A percentile compares a stretch with the other conserved stretches of the same genome.
Evolutionary conservation across 352 stramenopile genomes (phyloP).

Genomic region (Hyaloperonospora brassicae): DNA sequence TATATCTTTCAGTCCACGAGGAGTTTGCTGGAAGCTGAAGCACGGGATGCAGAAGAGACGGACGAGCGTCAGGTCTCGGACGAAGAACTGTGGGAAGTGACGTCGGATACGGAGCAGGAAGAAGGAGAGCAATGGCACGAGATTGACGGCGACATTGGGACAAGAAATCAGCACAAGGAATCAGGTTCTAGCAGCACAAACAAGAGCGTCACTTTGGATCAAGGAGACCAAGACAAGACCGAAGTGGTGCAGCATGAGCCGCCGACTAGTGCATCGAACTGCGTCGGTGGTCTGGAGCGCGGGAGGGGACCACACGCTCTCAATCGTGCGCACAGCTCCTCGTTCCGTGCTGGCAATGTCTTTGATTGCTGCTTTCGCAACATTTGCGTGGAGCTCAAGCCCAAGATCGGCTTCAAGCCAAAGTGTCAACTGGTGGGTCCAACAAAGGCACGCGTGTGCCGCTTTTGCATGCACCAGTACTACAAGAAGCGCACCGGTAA

Average conservation of each 20-base stretch:
- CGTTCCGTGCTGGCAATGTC: slow-evolving; percentile 46
- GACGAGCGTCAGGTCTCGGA: slow-evolving; percentile 12
- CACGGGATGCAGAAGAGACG: slow-evolving; percentile 10
- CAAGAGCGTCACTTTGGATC: slow-evolving; percentile 24
- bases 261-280: slow-evolving; percentile 6
- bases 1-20: slow-evolving; percentile 38
- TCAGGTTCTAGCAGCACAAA: slow-evolving; percentile 23
- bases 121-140: slow-evolving; percentile 17
- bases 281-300: slow-evolving; percentile 9
- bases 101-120: slow-evolving; percentile 8
- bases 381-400: slow-evolving; percentile 84
- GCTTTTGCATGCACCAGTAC: slow-evolving; percentile 87
- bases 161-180: slow-evolving; percentile 2
- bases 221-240: slow-evolving; percentile 29
- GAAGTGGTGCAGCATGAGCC: slow-evolving; percentile 14
- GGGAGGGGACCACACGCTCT: slow-evolving; percentile 1
- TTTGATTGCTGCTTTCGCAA: slow-evolving; percentile 83
- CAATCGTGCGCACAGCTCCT: slow-evolving; percentile 28
- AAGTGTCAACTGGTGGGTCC: slow-evolving; percentile 44
- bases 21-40: slow-evolving; percentile 22
- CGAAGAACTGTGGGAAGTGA: slow-evolving; percentile 17
- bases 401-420: slow-evolving; percentile 79
- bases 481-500: slow-evolving; percentile 71
- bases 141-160: slow-evolving; percentile 13
- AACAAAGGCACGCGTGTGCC: slow-evolving; percentile 55